Evolutionary conservation across 2,329 filamentous ascomycete species (phyloP).

Genomic region (Cladorrhinum sp.): DNA sequence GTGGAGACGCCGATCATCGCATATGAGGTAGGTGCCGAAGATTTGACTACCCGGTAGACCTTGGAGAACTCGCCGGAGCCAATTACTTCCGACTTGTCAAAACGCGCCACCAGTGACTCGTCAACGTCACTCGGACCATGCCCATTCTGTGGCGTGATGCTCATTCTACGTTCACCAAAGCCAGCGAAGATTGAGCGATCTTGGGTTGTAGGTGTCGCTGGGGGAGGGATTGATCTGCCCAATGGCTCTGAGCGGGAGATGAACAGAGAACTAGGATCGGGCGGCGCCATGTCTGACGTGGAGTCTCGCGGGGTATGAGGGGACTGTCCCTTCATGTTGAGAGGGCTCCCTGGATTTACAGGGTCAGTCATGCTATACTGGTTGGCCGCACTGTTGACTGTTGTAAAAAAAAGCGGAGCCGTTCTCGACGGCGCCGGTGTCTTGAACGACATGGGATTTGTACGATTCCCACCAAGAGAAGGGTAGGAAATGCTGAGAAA

Average conservation of each 20-base stretch:
- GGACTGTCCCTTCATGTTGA: constrained; percentile 50
- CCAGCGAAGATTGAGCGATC: constrained; percentile 52
- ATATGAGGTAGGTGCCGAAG: constrained; percentile 27
- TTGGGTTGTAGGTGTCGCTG: constrained; percentile 74
- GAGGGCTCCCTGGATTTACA: constrained; percentile 58
- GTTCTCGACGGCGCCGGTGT: constrained; percentile 36
- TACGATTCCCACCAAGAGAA: constrained; percentile 15
- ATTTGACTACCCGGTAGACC: constrained; percentile 71
- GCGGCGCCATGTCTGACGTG: constrained; percentile 66
- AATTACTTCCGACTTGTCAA: constrained; percentile 75
- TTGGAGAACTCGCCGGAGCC: constrained; percentile 91
- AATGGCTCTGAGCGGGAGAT: constrained; percentile 62
- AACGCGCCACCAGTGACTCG: constrained; percentile 67
- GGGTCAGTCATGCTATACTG: constrained; percentile 52
- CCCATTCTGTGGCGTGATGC: constrained; percentile 67
- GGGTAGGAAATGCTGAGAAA: constrained; percentile 19
- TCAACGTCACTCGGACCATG: constrained; percentile 73
- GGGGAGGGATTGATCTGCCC: constrained; percentile 44
- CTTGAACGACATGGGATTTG: constrained; percentile 28
- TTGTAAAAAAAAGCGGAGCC: constrained; percentile 23
- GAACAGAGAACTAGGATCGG: constrained; percentile 78
- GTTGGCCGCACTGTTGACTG: constrained; percentile 32
- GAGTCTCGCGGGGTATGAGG: constrained; percentile 78
- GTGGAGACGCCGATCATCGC: constrained; percentile 35
- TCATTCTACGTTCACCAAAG: constrained; percentile 51